Evolutionary conservation across 148 eudicot species (phyloP).

Genomic region (Nepenthes gracilis): DNA sequence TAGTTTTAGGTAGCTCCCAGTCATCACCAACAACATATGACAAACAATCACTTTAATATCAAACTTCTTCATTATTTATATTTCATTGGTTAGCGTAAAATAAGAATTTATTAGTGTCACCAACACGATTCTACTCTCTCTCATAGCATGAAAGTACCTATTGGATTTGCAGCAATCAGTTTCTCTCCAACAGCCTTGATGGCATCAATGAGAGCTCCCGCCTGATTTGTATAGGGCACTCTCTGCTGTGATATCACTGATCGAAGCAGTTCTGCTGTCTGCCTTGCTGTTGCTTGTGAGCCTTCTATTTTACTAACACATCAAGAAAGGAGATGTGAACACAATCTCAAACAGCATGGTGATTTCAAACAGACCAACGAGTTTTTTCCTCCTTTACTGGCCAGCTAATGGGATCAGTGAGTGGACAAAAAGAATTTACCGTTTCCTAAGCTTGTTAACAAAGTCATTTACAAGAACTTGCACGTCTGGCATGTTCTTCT

Average conservation of each 20-base stretch:
- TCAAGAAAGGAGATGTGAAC: not conserved
- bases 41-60: too few relatives aligned
- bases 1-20: too few relatives aligned
- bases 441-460: constrained; percentile 57
- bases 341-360: not conserved
- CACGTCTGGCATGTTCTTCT: constrained; percentile 61
- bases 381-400: too few relatives aligned
- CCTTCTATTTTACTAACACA: constrained; percentile 80
- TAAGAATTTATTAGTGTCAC: too few relatives aligned
- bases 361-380: not conserved
- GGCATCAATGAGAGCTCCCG: constrained; percentile 70
- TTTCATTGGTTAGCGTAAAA: too few relatives aligned
- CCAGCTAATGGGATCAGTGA: too few relatives aligned
- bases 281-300: constrained; percentile 77
- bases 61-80: too few relatives aligned
- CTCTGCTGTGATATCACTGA: constrained; percentile 85
- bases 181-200: constrained; percentile 67
- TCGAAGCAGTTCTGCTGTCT: constrained; percentile 80
- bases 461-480: constrained; percentile 79
- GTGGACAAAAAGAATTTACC: constrained; percentile 23
- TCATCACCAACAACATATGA: too few relatives aligned
- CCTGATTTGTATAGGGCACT: constrained; percentile 72
- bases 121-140: too few relatives aligned
- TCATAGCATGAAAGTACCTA: constrained; percentile 35
- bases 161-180: constrained; percentile 79